Conservation (phyloP, 2,329 filamentous ascomycete species). For the Penicillium brasilianum region DNA sequence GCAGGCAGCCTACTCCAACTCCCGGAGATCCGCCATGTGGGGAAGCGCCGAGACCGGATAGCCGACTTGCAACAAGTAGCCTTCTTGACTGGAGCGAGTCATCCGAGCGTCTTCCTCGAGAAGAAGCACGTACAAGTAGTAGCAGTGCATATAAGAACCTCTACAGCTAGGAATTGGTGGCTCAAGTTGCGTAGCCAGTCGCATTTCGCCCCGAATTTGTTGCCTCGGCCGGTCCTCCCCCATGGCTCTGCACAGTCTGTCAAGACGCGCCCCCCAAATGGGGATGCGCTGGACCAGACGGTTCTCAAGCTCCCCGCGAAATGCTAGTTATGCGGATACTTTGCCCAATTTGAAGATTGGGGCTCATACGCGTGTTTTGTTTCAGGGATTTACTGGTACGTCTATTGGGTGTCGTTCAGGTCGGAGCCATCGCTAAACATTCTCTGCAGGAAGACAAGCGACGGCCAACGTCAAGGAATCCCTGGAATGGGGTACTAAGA, state of each 20-base stretch:
- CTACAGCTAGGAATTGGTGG: not conserved
- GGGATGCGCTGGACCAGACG: conserved; percentile 18
- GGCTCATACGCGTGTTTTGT: conserved; percentile 68
- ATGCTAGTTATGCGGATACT: conserved; percentile 61
- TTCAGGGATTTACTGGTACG: conserved; percentile 71
- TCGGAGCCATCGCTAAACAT: conserved; percentile 22
- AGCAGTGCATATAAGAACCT: conserved; percentile 1
- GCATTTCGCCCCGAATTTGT: not conserved
- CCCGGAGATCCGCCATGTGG: conserved; percentile 17
- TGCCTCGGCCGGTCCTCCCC: conserved; percentile 4
- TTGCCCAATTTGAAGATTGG: conserved; percentile 70
- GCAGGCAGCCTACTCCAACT: not conserved
- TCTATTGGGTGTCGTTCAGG: not conserved
- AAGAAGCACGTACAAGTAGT: not conserved
- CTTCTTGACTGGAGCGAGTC: conserved; percentile 6
- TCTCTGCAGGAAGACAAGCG: conserved; percentile 49
- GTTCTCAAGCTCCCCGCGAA: conserved; percentile 42
- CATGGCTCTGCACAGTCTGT: conserved; percentile 30
- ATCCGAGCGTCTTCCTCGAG: not conserved
- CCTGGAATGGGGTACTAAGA: conserved; percentile 76
- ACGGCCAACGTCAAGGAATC: conserved; percentile 79
- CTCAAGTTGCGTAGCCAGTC: not conserved
- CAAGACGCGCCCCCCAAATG: conserved; percentile 27
- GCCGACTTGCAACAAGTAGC: conserved; percentile 20
- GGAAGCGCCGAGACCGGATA: conserved; percentile 27